Evolutionary conservation across 2,329 filamentous ascomycete species (phyloP), one percentile per base, ranked within the genome.

Genomic region (Xylaria digitata): DNA sequence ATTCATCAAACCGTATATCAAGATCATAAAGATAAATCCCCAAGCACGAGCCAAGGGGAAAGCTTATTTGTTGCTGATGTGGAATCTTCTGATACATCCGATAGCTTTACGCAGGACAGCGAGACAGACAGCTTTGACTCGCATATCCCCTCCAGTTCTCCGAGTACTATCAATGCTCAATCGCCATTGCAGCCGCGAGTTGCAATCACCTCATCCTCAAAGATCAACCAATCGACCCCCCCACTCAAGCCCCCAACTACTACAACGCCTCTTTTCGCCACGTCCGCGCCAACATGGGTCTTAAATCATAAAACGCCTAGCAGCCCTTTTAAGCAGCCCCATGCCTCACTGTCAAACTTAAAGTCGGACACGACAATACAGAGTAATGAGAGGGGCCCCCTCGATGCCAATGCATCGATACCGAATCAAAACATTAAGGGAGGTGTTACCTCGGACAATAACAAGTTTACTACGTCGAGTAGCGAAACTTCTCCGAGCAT

Each of bases 1-100:
- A 87, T 90, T 34, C 85, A 87, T 70, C 78, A 79, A 40, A 89
- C 86, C 1, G 78, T 89, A 11, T 86, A 80, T 56, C 83, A 71
- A 70, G 63, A 67, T 42, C 32, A 63, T 59, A 15, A 56, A 2
- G 43, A 37, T n/a, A 45, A 67, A 3, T 54, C 60, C 26, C 52
- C 30, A 13, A 40, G 19, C 6, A 17, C 23, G 6, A 56, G 32
- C 15, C 50, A 68, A 17, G 66, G 72, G 23, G 73, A 76, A 6
- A 73, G 74, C 53, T 63, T 78, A 15, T 78, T 78, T 54, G 76
- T 78, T 50, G 60, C 69, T 6, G 66, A 73, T n/a, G 50, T 60
- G 3, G 54, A 66, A 23, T 65, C 68, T 6, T 23, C 48, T 26
- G 30, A 55, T 5, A 55, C 40, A 19, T 58, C 34, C 13, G 50